A percentile compares a stretch with the other conserved stretches of the same genome.
Conservation (phyloP, 148 eudicot species). For the Diospyros lotus region DNA sequence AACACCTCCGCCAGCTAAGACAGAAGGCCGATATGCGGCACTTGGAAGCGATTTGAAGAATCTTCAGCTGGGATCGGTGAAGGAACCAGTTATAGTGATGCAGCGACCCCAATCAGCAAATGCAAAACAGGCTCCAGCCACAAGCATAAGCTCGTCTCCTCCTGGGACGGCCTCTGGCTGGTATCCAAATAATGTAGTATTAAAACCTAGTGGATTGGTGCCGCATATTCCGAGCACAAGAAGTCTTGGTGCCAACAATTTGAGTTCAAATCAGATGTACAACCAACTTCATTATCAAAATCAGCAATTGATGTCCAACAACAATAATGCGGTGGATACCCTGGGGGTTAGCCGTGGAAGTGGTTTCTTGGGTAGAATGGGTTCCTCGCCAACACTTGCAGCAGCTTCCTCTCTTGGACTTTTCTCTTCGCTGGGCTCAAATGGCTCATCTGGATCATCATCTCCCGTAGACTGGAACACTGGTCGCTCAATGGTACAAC, state of each 20-base stretch:
- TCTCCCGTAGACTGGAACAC: slow-evolving; percentile 89
- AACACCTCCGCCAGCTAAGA: slow-evolving; percentile 46
- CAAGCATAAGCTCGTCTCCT: slow-evolving; percentile 50
- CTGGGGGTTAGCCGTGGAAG: slow-evolving; percentile 19
- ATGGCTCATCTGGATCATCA: slow-evolving; percentile 56
- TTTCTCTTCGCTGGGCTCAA: slow-evolving; percentile 64
- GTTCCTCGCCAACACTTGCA: slow-evolving; percentile 56
- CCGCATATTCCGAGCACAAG: slow-evolving; percentile 48
- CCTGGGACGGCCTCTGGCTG: slow-evolving; percentile 39
- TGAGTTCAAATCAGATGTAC: slow-evolving; percentile 47
- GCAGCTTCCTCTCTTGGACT: slow-evolving; percentile 89
- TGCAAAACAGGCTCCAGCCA: slow-evolving; percentile 33
- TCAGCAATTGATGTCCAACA: slow-evolving; percentile 31
- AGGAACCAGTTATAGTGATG: slow-evolving; percentile 74
- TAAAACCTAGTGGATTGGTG: slow-evolving; percentile 29
- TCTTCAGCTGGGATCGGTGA: slow-evolving; percentile 51
- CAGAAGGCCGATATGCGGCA: slow-evolving; percentile 39
- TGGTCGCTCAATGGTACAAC: slow-evolving; percentile 47
- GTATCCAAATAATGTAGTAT: slow-evolving; percentile 52
- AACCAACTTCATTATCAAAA: slow-evolving; percentile 51
- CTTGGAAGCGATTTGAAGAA: slow-evolving; percentile 54
- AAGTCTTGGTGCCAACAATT: slow-evolving; percentile 43
- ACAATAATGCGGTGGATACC: slow-evolving; percentile 35
- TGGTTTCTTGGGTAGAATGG: slow-evolving; percentile 38
- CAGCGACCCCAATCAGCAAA: slow-evolving; percentile 68